Base-by-base conservation (phyloP, 2,329 filamentous ascomycete genomes). In the Calonectria pteridis region DNA sequence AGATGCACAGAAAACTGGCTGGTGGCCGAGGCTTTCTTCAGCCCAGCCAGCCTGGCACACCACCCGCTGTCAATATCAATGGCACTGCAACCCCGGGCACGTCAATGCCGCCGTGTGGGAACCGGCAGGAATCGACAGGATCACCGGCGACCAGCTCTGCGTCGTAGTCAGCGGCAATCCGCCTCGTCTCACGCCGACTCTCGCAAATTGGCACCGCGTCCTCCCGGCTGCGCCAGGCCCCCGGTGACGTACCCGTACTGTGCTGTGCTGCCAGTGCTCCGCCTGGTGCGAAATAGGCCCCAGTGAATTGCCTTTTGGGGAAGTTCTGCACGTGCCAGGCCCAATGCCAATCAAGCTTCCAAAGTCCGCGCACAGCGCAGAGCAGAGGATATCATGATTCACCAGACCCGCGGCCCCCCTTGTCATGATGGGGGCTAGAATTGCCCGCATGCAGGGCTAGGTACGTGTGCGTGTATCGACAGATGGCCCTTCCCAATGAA, bases 281-380 rank as follows among this genome's bases (percentile, higher is more conserved):
- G 23, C 59, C 40, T 16, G 46, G 46, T 37, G 53, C 7, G 53
- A 69, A 49, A 46, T 49, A 28, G 26, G 33, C 10, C 28, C 53
- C 53, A 31, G 51, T 46, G 43, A 43, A 26, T 62, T 69, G 40
- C 67, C 67, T 31, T 58, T 40, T 46, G n/a, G 29, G 67, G 67
- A 49, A 69, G 31, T 62, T 7, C 43, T 62, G 67, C 67, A 69
- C 67, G 67, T 69, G 67, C 67, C 14, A 62, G 35, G 51, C 51
- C 16, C 18, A 59, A 37, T 37, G n/a, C 35, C 40, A 62, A 59
- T 50, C 40, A 69, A 69, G 66, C 53, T 69, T 69, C 49, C 18
- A 20, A 10, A 31, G 40, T 67, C 65, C 65, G 65, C 65, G 65
- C 35, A 67, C 11, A 31, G 33, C 26, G 40, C 4, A 46, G 63